Evolutionary conservation across 148 eudicot genomes (phyloP), one percentile per base, ranked within the genome.

Genomic region (Diospyros kaki): DNA sequence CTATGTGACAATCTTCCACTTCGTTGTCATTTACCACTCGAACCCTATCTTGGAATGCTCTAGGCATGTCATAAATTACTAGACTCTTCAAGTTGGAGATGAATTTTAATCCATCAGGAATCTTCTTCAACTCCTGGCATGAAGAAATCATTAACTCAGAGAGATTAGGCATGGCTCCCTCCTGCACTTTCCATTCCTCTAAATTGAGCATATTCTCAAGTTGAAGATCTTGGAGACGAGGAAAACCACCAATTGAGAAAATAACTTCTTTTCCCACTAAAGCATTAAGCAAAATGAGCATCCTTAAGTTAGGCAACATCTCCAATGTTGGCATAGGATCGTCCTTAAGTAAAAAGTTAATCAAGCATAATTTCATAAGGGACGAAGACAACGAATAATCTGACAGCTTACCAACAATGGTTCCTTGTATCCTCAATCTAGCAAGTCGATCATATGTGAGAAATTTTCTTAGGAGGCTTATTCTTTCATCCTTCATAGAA

Each of bases 141-240:
- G 44, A 2, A 12, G 13, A 3, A 63, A 84, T 55, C 14, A 38
- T 2, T 46, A 84, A 50, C 1, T 1, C 3, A 2, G 40, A n/a
- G 55, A 84, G 83, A 0, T 52, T 71, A 6, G 77, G 79, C 79
- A 84, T 77, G 74, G 76, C n/a, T 28, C 28, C 54, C 8, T 9
- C 48, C 9, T 72, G 77, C 13, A 84, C 59, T 50, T 0, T 42
- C 81, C 79, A 79, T 42, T 74, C 50, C 72, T 75, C 68, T 17
- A 84, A 71, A 56, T 5, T 12, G 2, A 1, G 10, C 28, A 84
- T 44, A 2, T 66, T 1, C 9, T 5, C 6, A 12, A 84, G 74
- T 44, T 11, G 6, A 10, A 84, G 12, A 55, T 12, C 4, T 10
- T 53, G 59, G 28, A 84, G 87, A 58, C 65, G 38, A 1, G 66